Evolutionary conservation across 768 basidiomycete species (phyloP).

Genomic region (Podaxis sp.): DNA sequence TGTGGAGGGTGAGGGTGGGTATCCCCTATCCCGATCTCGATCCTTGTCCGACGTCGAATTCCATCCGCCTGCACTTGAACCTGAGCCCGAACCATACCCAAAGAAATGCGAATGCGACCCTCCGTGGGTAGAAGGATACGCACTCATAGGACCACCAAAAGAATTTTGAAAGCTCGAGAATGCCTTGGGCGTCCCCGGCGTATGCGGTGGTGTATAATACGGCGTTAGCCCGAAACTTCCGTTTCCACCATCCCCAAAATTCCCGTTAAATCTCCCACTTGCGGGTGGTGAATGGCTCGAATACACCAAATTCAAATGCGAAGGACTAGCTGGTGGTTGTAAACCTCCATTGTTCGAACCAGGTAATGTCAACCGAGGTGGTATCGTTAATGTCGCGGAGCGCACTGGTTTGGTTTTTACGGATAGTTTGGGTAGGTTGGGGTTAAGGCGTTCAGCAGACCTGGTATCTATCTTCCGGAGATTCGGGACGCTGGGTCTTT

Average conservation of each 20-base stretch:
- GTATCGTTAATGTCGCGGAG: conserved; percentile 57
- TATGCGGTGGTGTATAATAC: conserved; percentile 55
- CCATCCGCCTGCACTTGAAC: neutral
- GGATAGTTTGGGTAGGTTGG: conserved; percentile 55
- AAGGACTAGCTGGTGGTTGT: conserved; percentile 49
- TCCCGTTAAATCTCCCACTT: neutral
- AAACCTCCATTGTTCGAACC: conserved; percentile 14
- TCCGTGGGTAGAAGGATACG: neutral
- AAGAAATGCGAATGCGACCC: conserved; percentile 16
- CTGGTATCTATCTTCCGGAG: conserved; percentile 63
- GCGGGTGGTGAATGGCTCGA: conserved; percentile 50
- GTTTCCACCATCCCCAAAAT: conserved; percentile 10
- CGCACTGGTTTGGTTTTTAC: conserved; percentile 58
- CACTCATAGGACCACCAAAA: conserved; percentile 7
- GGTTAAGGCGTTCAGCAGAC: conserved; percentile 49
- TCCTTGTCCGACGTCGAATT: neutral
- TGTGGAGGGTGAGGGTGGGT: conserved; percentile 60
- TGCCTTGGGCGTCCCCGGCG: conserved; percentile 47
- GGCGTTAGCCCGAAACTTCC: conserved; percentile 33
- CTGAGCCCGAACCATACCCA: conserved; percentile 6
- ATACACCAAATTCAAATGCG: conserved; percentile 58
- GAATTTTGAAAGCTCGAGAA: conserved; percentile 9
- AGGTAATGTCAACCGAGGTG: conserved; percentile 40
- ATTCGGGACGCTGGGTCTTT: conserved; percentile 56
- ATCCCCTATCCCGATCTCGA: neutral